These are phyloP conservation scores for Aquanectria penicillioides DNA, from an alignment of 2,329 filamentous ascomycete species.

Conservation along the genomic window DNA sequence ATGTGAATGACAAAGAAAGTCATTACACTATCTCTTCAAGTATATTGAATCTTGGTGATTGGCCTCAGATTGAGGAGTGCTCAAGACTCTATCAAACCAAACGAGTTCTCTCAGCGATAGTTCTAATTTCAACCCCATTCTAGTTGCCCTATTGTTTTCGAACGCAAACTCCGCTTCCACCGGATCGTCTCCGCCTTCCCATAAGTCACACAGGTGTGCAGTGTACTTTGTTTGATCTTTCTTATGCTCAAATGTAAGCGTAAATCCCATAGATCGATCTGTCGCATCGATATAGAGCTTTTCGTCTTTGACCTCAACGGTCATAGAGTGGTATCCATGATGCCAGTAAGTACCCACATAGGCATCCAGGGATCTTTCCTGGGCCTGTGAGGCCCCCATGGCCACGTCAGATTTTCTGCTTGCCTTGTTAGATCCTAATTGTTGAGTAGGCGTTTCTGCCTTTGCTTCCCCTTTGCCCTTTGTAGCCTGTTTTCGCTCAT, in stretches of 20 bases:
- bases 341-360: constrained; percentile 40
- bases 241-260: constrained; percentile 30
- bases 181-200: constrained; percentile 23
- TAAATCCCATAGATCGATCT: constrained; percentile 43
- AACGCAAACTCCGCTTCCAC: constrained; percentile 32
- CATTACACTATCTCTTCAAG: no score
- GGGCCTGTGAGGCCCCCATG: not conserved
- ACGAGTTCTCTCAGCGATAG: constrained; percentile 24
- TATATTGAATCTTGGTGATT: no score
- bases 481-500: no score
- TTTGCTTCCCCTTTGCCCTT: no score
- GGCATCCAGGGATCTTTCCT: constrained; percentile 14
- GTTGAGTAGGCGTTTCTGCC: no score
- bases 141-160: constrained; percentile 11
- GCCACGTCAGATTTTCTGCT: not conserved
- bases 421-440: no score
- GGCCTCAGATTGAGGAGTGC: no score
- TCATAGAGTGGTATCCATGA: constrained; percentile 39
- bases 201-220: constrained; percentile 28
- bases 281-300: constrained; percentile 39
- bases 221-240: constrained; percentile 30
- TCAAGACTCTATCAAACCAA: constrained; percentile 36
- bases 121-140: constrained; percentile 35
- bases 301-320: constrained; percentile 28
- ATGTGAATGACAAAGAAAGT: no score